Conservation (phyloP, 2,329 filamentous ascomycete genomes). For the Allantophomopsis cytisporea region DNA sequence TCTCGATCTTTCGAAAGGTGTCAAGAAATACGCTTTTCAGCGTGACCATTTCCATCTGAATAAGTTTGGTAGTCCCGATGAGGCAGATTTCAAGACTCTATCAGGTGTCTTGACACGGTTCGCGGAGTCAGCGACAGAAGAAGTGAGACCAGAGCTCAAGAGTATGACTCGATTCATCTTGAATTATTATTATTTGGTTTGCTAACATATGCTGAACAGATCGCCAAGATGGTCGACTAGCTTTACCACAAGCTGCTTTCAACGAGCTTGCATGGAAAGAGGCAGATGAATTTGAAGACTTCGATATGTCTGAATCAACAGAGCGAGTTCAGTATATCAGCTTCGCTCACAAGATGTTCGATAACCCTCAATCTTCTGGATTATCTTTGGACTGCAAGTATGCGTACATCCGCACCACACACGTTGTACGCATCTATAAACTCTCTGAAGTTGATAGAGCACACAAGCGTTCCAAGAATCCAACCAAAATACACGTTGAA, state of each 20-base stretch:
- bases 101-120: background rate
- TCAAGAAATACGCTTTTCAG: background rate
- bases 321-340: no score
- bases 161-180: no score
- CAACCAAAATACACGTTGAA: background rate
- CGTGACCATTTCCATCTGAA: background rate
- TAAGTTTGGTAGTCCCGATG: background rate
- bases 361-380: background rate
- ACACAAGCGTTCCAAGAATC: background rate
- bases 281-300: no score
- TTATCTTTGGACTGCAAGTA: background rate
- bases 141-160: background rate
- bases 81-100: background rate
- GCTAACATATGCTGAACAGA: no score
- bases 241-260: no score
- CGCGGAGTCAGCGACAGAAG: background rate
- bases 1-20: background rate
- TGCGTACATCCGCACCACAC: background rate
- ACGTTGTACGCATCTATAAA: background rate
- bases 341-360: background rate
- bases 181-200: no score
- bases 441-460: background rate
- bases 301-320: no score
- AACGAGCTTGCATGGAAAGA: no score
- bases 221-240: no score